Percentiles rank a stretch among this genome's conserved stretches.
Evolutionary conservation across 2,329 filamentous ascomycete species (phyloP).

Genomic region (Ascochyta fabae): DNA sequence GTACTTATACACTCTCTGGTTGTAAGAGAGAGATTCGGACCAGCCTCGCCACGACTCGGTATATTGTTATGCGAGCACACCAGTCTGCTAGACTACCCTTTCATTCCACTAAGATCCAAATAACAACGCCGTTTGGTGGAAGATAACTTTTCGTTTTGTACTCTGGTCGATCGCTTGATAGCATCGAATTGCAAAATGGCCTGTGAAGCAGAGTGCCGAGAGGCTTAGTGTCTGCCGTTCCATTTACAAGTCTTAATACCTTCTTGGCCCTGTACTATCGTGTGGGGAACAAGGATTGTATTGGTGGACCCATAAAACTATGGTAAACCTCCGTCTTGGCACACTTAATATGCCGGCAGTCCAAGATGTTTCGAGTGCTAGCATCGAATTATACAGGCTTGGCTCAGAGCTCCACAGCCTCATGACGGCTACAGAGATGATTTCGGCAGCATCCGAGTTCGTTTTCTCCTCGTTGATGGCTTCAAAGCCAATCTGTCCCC

Average conservation of each 20-base stretch:
- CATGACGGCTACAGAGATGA: too few relatives aligned
- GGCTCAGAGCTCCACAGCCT: background rate
- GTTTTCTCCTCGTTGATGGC: too few relatives aligned
- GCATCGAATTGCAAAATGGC: background rate
- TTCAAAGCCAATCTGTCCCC: too few relatives aligned
- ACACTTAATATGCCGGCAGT: constrained; percentile 5
- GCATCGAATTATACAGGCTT: background rate
- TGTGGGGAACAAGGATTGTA: background rate
- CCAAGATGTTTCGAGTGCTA: background rate
- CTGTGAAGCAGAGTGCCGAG: constrained; percentile 2
- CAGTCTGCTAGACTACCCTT: too few relatives aligned
- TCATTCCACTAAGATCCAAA: too few relatives aligned
- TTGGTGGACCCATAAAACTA: constrained; percentile 5
- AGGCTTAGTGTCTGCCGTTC: background rate
- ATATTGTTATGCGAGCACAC: too few relatives aligned
- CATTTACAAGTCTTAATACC: background rate
- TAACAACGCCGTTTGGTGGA: constrained; percentile 4
- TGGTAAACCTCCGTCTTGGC: constrained; percentile 14
- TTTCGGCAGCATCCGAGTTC: too few relatives aligned
- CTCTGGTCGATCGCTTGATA: background rate
- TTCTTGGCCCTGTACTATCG: background rate
- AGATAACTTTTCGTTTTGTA: background rate
- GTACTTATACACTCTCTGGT: background rate
- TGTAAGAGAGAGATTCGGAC: background rate
- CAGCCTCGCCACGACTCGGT: too few relatives aligned